Evolutionary conservation across 2,329 filamentous ascomycete genomes (phyloP).

Genomic region (Alternaria sp.): DNA sequence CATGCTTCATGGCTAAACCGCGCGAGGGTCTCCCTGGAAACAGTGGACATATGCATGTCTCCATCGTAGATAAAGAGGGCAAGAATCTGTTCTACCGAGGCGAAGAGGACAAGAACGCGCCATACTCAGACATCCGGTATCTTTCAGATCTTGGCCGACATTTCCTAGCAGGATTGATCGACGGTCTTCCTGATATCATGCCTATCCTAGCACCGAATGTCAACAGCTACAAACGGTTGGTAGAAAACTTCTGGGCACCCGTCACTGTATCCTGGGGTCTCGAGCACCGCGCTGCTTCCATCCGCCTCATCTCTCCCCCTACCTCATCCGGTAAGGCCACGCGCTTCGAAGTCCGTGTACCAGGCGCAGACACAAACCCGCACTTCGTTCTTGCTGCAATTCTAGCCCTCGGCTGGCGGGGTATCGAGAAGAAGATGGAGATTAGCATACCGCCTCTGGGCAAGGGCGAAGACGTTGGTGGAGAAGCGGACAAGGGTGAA

Average conservation of each 20-base stretch:
- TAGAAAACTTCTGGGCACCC: constrained; percentile 99
- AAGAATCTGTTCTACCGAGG: constrained; percentile 86
- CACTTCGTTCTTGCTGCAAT: constrained; percentile 88
- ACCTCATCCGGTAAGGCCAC: constrained; percentile 86
- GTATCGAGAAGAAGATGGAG: constrained; percentile 89
- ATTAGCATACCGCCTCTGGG: constrained; percentile 84
- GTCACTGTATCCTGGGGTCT: constrained; percentile 98
- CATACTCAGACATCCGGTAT: constrained; percentile 68
- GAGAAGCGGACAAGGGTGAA: constrained; percentile 73
- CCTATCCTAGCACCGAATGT: constrained; percentile 92
- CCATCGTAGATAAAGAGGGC: constrained; percentile 79
- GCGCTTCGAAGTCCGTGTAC: constrained; percentile 90
- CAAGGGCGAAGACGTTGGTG: constrained; percentile 83
- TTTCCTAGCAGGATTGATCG: constrained; percentile 89
- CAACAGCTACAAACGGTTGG: constrained; percentile 97
- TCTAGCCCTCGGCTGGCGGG: constrained; percentile 87
- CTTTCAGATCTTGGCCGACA: constrained; percentile 90
- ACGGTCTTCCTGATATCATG: constrained; percentile 94
- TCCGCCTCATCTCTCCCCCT: constrained; percentile 88
- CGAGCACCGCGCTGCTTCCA: constrained; percentile 91
- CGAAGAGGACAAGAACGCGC: constrained; percentile 72
- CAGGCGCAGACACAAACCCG: constrained; percentile 93
- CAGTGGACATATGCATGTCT: constrained; percentile 95
- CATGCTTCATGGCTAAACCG: constrained; percentile 99
- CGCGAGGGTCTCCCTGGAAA: constrained; percentile 91